Evolutionary conservation across 2,329 filamentous ascomycete species (phyloP).

Genomic region (Orbilia brochopaga): DNA sequence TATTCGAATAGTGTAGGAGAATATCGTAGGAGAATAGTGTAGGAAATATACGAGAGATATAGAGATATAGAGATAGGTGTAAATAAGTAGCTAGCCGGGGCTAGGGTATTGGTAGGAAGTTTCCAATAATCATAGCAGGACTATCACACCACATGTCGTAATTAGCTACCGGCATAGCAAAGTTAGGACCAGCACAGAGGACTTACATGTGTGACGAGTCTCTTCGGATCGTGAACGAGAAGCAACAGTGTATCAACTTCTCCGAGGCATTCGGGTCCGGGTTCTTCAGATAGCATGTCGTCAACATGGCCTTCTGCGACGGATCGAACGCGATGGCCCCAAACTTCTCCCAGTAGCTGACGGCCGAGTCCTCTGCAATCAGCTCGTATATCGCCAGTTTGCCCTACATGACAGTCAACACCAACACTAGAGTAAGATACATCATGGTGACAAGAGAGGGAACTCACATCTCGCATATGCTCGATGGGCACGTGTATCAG

Average conservation of each 20-base stretch:
- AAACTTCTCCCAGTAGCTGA: slow-evolving; percentile 99
- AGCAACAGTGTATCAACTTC: slow-evolving; percentile 86
- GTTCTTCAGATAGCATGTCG: slow-evolving; percentile 87
- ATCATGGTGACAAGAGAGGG: slow-evolving; percentile 5
- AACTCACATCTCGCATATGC: slow-evolving; percentile 81
- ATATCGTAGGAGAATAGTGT: background rate
- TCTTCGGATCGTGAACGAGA: slow-evolving; percentile 93
- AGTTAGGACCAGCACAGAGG: slow-evolving; percentile 14
- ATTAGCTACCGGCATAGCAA: slow-evolving; percentile 5
- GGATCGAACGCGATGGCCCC: slow-evolving; percentile 96
- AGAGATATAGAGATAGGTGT: slow-evolving; percentile 54
- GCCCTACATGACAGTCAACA: slow-evolving; percentile 66
- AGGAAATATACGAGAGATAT: background rate
- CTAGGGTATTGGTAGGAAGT: slow-evolving; percentile 81
- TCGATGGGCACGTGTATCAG: slow-evolving; percentile 92
- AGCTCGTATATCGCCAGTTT: slow-evolving; percentile 96
- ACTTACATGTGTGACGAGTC: slow-evolving; percentile 96
- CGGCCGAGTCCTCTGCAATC: slow-evolving; percentile 89
- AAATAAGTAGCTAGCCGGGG: slow-evolving; percentile 60
- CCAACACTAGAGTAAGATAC: slow-evolving; percentile 35
- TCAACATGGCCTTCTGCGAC: slow-evolving; percentile 91
- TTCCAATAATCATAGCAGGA: slow-evolving; percentile 92
- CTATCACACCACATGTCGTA: slow-evolving; percentile 62
- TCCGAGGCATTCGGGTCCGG: slow-evolving; percentile 72
- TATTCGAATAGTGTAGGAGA: background rate